phyloP scores from a whole-genome alignment of 768 basidiomycete species.

The Mycena galericulata region DNA sequence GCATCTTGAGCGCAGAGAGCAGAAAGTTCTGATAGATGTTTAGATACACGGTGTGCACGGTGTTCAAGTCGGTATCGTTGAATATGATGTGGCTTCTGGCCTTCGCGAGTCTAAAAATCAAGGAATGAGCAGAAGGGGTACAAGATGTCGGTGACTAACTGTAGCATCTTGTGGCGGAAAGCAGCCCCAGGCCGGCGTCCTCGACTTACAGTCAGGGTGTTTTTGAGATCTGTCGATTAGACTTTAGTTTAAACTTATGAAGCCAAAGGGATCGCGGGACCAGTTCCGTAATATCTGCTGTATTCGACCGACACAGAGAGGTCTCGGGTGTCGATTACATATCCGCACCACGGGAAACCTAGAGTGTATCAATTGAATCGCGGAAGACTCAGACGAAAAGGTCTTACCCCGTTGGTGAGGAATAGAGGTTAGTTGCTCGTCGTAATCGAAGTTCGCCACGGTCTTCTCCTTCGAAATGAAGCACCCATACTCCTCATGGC shows the following conservation, averaged over 20 bases:
- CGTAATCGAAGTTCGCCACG: conserved; percentile 84
- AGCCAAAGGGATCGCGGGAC: conserved; percentile 53
- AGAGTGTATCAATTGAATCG: neutral
- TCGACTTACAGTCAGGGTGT: conserved; percentile 79
- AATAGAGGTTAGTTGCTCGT: conserved; percentile 36
- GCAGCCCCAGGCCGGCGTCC: conserved; percentile 71
- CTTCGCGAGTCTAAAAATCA: conserved; percentile 68
- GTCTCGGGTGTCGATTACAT: conserved; percentile 78
- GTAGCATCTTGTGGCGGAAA: conserved; percentile 81
- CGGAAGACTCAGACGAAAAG: neutral
- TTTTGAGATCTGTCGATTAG: conserved; percentile 61
- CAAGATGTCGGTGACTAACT: conserved; percentile 54
- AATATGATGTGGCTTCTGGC: conserved; percentile 84
- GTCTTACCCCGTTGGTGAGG: conserved; percentile 24
- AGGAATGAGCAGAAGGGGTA: conserved; percentile 8
- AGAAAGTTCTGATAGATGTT: conserved; percentile 93
- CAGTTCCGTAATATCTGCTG: conserved; percentile 68
- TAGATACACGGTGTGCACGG: conserved; percentile 67
- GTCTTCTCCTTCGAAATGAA: conserved; percentile 92
- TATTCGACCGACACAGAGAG: conserved; percentile 88
- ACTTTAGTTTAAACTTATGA: neutral
- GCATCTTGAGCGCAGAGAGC: conserved; percentile 87
- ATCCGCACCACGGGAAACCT: conserved; percentile 97
- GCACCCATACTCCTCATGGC: conserved; percentile 96
- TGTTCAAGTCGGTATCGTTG: conserved; percentile 80